Evolutionary conservation across 176 grass and related monocot species (phyloP), one percentile per base, ranked within the genome.

Genomic region (Saccharum spontaneum): DNA sequence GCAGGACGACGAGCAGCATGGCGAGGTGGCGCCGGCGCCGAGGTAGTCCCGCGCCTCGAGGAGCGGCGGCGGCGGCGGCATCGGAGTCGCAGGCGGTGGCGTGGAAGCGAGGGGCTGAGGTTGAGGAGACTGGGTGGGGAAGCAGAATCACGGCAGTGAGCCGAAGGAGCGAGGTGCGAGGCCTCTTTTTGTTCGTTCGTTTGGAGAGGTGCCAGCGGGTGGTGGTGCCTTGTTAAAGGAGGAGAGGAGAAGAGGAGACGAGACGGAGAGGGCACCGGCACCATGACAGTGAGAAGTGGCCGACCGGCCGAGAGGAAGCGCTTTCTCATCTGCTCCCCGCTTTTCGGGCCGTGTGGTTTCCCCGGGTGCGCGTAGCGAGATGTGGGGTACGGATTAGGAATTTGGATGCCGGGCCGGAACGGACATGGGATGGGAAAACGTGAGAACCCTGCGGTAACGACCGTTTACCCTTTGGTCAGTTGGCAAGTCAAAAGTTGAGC

Each of bases 41-140:
- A 91, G 76, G 85, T 87, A 91, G 76, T 91, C 89, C 11, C 85
- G 85, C 76, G 85, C 89, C 79, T 91, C 50, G 49, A 91, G 89
- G 33, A 34, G 33, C 33, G 33, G 33, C 33, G 33, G 33, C 2
- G 50, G 69, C 44, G 84, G 57, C 63, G 71, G 64, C 83, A 84
- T 80, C 60, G 89, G 85, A 41, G 61, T 17, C 18, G 66, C 37
- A 0, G 49, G 2, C 31, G 12, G 14, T 4, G 26, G 22, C 3
- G 61, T 10, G 20, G 18, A 16, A 4, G 3, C 2, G 33, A 24
- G 17, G 10, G 14, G 18, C 4, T 3, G 59, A 63, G n/a, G 77
- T 1, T 3, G 52, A 43, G 43, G 9, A n/a, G 14, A 23, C 4
- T 7, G 17, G 22, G 2, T 4, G 30, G 20, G 31, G 31, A 31